Base-by-base conservation (phyloP, 768 basidiomycete genomes). In the Clitopilus passeckerianus region DNA sequence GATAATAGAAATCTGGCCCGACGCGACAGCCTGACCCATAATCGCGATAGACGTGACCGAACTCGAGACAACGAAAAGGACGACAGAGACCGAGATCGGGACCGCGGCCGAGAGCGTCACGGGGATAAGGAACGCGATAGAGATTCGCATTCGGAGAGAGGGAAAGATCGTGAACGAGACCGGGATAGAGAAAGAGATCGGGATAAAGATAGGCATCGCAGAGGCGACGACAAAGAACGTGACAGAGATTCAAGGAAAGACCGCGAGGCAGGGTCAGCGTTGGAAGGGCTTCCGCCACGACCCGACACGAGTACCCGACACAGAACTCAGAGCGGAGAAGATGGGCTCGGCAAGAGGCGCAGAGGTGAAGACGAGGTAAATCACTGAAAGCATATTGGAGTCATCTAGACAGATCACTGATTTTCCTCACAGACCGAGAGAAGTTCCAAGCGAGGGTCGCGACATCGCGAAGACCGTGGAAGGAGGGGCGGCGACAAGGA, bases 351-450 rank as follows among this genome's bases (percentile, higher is more conserved):
- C 30, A 92, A 92, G 72, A 80, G 90, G 68, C 77, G 89, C 60
- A 77, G 91, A 57, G 75, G 80, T 20, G 91, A 92, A 33, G 91
- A 93, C 57, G 90, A 93, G 66, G 90, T 91, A 67, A 68, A 86
- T 75, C 6, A 7, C 27, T 30, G 27, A 30, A 30, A 4, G 3
- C 27, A 30, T n/a, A 30, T 30, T 30, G 7, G 27, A 30, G 7
- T 30, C 27, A 30, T 30, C 27, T 30, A 7, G 27, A 30, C 27
- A 30, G 27, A 30, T 37, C 56, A 63, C 59, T 62, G 60, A 65
- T 69, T 57, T 16, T 23, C 41, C 18, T 5, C 22, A 50, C 44
- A n/a, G 89, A 73, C 84, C 61, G 91, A 93, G 56, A 83, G 91
- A 64, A 79, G 80, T 34, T 81, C 86, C n/a, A 93, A 93, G 70